Conservation (phyloP, 225 moss, liverwort and hornwort genomes). For the Pleurozium schreberi region DNA sequence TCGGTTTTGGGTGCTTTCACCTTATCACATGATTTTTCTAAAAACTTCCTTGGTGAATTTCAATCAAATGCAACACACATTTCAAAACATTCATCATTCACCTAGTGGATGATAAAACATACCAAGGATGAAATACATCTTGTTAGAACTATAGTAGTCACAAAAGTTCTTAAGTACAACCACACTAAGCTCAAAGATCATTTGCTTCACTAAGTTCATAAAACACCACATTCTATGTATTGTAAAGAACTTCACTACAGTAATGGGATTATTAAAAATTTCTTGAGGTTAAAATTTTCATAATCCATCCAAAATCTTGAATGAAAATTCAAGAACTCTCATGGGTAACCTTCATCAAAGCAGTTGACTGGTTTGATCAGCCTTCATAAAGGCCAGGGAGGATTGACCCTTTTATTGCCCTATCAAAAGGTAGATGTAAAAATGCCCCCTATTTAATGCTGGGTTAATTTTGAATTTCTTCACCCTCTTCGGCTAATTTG, state of each 20-base stretch:
- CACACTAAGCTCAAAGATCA: background rate
- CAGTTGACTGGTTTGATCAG: no score
- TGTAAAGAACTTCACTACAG: accelerated
- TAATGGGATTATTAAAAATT: background rate
- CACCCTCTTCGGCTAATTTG: no score
- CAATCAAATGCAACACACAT: background rate
- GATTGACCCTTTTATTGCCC: no score
- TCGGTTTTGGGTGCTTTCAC: no score
- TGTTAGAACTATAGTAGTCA: no score
- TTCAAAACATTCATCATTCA: background rate
- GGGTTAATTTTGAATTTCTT: no score
- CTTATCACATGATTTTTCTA: no score
- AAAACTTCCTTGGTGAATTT: background rate
- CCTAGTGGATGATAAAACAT: accelerated
- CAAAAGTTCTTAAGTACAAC: background rate
- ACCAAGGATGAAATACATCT: background rate
- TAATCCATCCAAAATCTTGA: background rate
- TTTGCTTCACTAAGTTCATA: background rate
- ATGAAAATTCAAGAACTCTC: background rate
- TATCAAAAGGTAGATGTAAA: no score
- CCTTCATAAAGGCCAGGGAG: no score
- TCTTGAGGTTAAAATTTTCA: background rate
- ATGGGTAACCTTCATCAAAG: accelerated
- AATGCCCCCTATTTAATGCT: no score
- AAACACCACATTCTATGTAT: accelerated